Evolutionary conservation across 495 filamentous ascomycete species (phyloP), one percentile per base, ranked within the genome.

Genomic region (Rhizodiscina lignyota): DNA sequence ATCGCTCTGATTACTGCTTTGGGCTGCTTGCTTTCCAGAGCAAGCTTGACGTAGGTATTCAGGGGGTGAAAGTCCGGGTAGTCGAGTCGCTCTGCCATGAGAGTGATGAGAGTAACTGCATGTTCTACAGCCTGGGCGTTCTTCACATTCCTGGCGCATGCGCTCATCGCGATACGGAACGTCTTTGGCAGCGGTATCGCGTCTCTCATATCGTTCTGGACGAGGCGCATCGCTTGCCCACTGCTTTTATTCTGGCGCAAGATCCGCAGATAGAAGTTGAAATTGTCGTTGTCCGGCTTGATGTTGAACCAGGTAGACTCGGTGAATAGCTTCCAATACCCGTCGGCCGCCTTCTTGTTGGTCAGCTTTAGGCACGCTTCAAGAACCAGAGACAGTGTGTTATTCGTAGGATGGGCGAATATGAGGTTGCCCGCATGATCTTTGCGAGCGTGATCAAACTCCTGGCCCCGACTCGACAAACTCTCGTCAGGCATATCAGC

Each of bases 261-360:
- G 18, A 80, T 56, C 27, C 72, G 68, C 23, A 94, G 62, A 43
- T 77, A 78, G 34, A 56, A 51, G 45, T 74, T 57, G 55, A 68
- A 76, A 45, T 81, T 80, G 17, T 70, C 59, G 6, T 55, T 34
- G 52, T 96, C 89, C 4, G 86, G 85, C 2, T 58, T 41, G 37
- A 94, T 52, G 17, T 46, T 50, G 47, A 69, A 56, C 2, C 49
- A 21, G 13, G 24, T 8, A 6, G 6, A 8, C 16, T 51, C 37
- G 0, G 77, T 83, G 40, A 94, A 58, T 8, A 74, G 47, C 5
- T 73, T 52, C 84, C 83, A 93, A 58, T 94, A 94, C 11, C 60
- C 57, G 19, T 56, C 51, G 10, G 71, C 75, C 0, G 59, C 43
- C 13, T 62, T 52, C 5, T 62, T 63, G 22, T 58, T 55, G 13